Base-by-base conservation (phyloP, 202 grass and related monocot species). In the Eragrostis tef region DNA sequence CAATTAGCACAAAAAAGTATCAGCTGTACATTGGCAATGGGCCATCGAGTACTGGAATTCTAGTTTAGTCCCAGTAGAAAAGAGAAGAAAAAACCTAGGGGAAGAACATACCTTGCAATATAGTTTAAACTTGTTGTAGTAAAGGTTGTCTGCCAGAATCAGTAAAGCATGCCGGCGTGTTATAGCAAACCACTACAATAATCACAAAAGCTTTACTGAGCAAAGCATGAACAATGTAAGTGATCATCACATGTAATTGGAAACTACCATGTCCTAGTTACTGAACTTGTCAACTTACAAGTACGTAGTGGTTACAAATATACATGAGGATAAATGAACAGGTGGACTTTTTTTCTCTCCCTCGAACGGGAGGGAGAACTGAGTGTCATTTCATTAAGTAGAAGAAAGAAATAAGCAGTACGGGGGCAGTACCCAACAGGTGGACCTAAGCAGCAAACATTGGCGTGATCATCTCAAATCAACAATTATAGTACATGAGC, bases 61-160 rank as follows among this genome's bases (percentile, higher is more conserved):
- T 63, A 48, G 16, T 53, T 82, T 71, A 43, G 43, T 67, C 64
- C 27, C 19, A 46, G 16, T 54, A 9, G 9, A 43, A 81, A 56
- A 48, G 71, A 80, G 5, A 6, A 42, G 15, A 76, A 75, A 31
- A 2, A 6, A 6, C 19, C 29, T 67, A 47, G 27, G 15, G 63
- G 82, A 43, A 60, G 16, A 67, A 71, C 56, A 80, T 89, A 99
- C 96, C 96, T 92, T 99, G 96, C 96, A 99, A 81, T 96, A 96
- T 56, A 93, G 89, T 86, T 99, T 95, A 73, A 99, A 99, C 83
- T 99, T 96, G 31, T 64, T 83, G 81, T 99, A 99, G 83, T 96
- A 93, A 72, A 99, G 90, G 75, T 71, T 88, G 88, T 99, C 96
- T 81, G 89, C 89, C 53, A 99, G 64, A 86, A 99, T 93, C 89